Percentiles rank a stretch among this genome's conserved stretches.
Evolutionary conservation across 768 basidiomycete genomes (phyloP).

Genomic region (Mycena galopus): DNA sequence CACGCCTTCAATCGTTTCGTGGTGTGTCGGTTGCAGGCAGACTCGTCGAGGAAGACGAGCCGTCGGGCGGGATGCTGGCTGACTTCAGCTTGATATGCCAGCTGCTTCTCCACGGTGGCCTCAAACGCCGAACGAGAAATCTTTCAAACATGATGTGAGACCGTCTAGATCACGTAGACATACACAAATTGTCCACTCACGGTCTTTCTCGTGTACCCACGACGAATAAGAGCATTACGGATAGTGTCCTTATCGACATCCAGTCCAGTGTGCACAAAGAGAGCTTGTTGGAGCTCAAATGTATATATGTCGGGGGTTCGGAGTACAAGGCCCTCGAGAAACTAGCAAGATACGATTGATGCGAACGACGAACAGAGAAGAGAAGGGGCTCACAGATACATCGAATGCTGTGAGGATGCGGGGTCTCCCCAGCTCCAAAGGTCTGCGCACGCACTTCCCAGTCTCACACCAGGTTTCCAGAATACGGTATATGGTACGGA

Average conservation of each 20-base stretch:
- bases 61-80: background rate
- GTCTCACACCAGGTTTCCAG: background rate
- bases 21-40: conserved; percentile 39
- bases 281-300: background rate
- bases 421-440: background rate
- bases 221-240: background rate
- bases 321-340: background rate
- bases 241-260: background rate
- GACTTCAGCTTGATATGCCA: conserved; percentile 2
- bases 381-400: background rate
- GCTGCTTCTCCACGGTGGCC: background rate
- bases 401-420: background rate
- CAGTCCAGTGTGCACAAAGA: background rate
- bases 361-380: background rate
- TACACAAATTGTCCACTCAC: background rate
- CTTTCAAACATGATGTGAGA: background rate
- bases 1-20: conserved; percentile 35
- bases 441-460: background rate
- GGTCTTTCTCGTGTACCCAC: background rate
- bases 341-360: background rate
- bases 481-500: too few species aligned
- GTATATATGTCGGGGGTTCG: background rate
- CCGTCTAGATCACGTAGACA: background rate
- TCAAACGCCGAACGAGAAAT: background rate
- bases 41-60: conserved; percentile 45